Conservation (phyloP, 129 eudicot species). For the Artemisia annua region DNA sequence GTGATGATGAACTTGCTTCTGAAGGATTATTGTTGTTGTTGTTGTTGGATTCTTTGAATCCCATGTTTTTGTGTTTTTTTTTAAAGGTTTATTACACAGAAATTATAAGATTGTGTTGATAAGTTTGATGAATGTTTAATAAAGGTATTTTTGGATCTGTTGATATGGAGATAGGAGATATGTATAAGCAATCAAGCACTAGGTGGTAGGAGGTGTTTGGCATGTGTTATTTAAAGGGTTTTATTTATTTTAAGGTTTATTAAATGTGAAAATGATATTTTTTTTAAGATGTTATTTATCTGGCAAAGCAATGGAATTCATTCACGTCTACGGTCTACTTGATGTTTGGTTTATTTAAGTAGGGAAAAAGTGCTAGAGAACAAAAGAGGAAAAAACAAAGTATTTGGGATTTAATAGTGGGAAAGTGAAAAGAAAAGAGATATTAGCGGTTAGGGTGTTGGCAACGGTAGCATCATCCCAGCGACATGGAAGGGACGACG, state of each 20-base stretch:
- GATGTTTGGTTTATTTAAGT: neutral
- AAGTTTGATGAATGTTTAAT: neutral
- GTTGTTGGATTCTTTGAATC: constrained; percentile 17
- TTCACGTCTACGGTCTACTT: constrained; percentile 18
- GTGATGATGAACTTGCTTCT: constrained; percentile 60
- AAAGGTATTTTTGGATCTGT: constrained; percentile 12
- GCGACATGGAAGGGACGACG: no score
- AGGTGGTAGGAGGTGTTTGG: no score
- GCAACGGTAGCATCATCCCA: no score
- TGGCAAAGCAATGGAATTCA: neutral
- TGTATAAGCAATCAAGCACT: neutral
- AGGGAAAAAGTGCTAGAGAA: neutral
- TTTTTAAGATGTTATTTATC: no score
- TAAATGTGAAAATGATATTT: no score
- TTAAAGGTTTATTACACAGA: neutral
- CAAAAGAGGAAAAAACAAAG: no score
- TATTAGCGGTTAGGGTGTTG: no score
- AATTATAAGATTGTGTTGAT: no score
- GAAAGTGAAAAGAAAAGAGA: no score
- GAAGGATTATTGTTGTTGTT: constrained; percentile 27
- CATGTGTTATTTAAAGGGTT: no score
- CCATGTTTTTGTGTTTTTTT: constrained; percentile 32
- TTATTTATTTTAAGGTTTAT: no score
- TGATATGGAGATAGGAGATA: constrained; percentile 4
- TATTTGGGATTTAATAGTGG: no score